These are phyloP conservation scores for Eucalyptus dawsonii DNA, from an alignment of 345 rosid species.

Conservation along the genomic window DNA sequence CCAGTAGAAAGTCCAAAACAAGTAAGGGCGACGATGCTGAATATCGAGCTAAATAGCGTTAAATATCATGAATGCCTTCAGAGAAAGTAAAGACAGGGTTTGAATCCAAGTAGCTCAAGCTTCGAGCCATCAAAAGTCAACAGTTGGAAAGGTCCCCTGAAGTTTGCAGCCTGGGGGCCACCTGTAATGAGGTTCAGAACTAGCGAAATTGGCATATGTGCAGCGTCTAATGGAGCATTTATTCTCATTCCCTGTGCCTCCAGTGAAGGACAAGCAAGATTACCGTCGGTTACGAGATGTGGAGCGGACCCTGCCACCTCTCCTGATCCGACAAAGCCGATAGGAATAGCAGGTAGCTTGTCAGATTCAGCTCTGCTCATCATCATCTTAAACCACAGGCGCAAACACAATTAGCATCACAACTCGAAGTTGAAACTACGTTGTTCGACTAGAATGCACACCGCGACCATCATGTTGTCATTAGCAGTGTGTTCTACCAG, in stretches of 20 bases:
- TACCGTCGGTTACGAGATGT: background rate
- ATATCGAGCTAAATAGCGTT: background rate
- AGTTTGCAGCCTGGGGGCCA: background rate
- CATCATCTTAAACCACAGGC: background rate
- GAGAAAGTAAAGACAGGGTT: background rate
- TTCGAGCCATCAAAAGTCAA: background rate
- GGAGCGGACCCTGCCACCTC: background rate
- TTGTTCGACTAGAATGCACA: background rate
- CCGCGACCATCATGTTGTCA: background rate
- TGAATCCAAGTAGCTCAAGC: background rate
- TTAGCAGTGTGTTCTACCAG: background rate
- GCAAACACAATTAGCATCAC: background rate
- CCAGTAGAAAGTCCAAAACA: background rate
- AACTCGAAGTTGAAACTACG: background rate
- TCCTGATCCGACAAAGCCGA: background rate
- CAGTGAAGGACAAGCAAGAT: background rate
- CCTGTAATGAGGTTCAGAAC: background rate
- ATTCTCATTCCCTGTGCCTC: background rate
- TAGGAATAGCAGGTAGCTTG: background rate
- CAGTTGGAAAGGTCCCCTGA: background rate
- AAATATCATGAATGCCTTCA: background rate
- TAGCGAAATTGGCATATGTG: background rate
- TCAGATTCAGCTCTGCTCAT: background rate
- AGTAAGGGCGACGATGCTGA: background rate
- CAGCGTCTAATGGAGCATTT: background rate